Conservation (phyloP, 495 filamentous ascomycete genomes). For the Staphylotrichum longicolle region DNA sequence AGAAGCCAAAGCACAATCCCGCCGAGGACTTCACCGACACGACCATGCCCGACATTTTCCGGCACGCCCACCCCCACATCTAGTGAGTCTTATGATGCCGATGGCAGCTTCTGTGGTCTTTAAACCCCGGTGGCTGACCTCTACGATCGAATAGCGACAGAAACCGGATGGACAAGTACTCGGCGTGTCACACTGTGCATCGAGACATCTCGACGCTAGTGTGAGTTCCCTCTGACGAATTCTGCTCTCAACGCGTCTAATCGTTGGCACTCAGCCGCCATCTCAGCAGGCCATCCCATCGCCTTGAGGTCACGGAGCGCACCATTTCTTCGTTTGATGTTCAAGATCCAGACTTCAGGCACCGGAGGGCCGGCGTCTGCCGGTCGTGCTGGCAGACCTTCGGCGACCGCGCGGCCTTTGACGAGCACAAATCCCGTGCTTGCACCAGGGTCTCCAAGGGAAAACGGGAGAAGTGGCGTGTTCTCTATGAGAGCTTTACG, state of each 20-base stretch:
- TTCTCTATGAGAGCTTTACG: slow-evolving; percentile 34
- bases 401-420: slow-evolving; percentile 24
- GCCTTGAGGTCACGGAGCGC: slow-evolving; percentile 30
- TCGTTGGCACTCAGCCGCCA: slow-evolving; percentile 28
- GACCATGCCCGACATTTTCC: slow-evolving; percentile 37
- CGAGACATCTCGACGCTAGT: slow-evolving; percentile 39
- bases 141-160: slow-evolving; percentile 27
- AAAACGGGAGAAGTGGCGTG: slow-evolving; percentile 37
- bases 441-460: slow-evolving; percentile 38
- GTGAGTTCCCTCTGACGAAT: slow-evolving; percentile 21
- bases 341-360: slow-evolving; percentile 26
- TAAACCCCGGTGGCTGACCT: slow-evolving; percentile 20
- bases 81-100: slow-evolving; percentile 27
- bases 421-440: slow-evolving; percentile 21
- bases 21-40: slow-evolving; percentile 33
- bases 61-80: slow-evolving; percentile 32
- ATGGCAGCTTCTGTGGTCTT: too few species aligned
- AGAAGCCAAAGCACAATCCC: slow-evolving; percentile 23
- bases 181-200: slow-evolving; percentile 37
- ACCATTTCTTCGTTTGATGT: slow-evolving; percentile 36
- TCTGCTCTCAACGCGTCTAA: slow-evolving; percentile 11
- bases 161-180: slow-evolving; percentile 33
- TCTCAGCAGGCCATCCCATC: slow-evolving; percentile 33
- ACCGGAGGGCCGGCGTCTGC: slow-evolving; percentile 34
- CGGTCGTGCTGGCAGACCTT: slow-evolving; percentile 34